Evolutionary conservation across 2,329 filamentous ascomycete genomes (phyloP), one percentile per base, ranked within the genome.

Genomic region (Fusarium sp.): DNA sequence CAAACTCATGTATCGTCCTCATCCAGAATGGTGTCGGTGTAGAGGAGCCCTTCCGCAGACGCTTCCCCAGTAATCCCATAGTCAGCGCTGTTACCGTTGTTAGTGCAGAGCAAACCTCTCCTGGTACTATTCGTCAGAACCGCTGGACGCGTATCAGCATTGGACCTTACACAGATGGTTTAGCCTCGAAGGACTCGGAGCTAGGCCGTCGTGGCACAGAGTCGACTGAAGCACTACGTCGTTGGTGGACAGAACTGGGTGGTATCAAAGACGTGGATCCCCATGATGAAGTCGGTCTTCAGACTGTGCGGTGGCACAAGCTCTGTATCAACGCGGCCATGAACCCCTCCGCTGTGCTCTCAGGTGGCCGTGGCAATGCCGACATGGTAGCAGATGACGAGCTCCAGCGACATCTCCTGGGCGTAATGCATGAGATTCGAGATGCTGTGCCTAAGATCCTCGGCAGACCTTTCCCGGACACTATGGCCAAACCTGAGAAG

Each of bases 311-410:
- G 30, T 94, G 92, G 92, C 91, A 93, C 81, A 94, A 94, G 81
- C 88, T 93, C 70, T 91, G 90, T 75, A 93, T 94, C 84, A 94
- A 94, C 80, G 90, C 91, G 0, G 89, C 90, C 57, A 92, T 93
- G 87, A 94, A 94, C 81, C 91, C 92, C 0, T 91, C 89, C 2
- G 90, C 91, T 5, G 91, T 93, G 13, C 85, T 94, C 1, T 89
- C 88, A 2, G 90, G 90, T 18, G 90, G 91, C 3, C 83, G 86
- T 5, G 87, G 89, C 59, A 93, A 93, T 77, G 87, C 89, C 50
- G 87, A 88, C 69, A 93, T 94, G 89, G 85, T 89, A 10, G 81
- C 82, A 18, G 91, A 93, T 74, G 80, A 87, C 1, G 91, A 93
- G 77, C 82, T 93, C 42, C 85, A 87, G 48, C 79, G 81, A 28